phyloP scores from a whole-genome alignment of 2,329 filamentous ascomycete genomes.

The Lasiodiplodia citricola region DNA sequence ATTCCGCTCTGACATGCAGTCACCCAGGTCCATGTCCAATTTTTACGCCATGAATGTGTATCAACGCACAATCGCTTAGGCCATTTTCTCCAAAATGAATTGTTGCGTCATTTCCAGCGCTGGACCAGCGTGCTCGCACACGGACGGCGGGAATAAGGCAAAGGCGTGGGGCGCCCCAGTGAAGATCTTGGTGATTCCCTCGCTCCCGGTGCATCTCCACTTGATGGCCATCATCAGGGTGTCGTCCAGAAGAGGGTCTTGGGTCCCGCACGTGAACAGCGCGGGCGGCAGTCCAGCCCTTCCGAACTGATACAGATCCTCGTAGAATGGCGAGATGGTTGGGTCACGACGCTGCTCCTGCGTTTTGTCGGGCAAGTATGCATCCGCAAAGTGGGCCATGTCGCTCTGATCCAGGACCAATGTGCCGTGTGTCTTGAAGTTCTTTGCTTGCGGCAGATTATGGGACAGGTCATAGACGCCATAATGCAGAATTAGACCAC shows the following conservation, averaged over 20 bases:
- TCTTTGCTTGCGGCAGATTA: conserved; percentile 47
- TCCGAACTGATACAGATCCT: conserved; percentile 42
- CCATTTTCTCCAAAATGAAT: conserved; percentile 43
- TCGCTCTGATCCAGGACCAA: conserved; percentile 54
- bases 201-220: conserved; percentile 58
- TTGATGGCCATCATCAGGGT: conserved; percentile 60
- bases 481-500: conserved; percentile 59
- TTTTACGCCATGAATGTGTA: neutral
- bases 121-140: conserved; percentile 43
- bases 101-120: conserved; percentile 46
- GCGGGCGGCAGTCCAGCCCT: conserved; percentile 55
- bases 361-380: conserved; percentile 51
- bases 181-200: conserved; percentile 59
- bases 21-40: neutral
- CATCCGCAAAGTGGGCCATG: conserved; percentile 54
- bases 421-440: conserved; percentile 37
- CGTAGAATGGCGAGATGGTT: conserved; percentile 57
- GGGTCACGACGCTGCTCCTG: conserved; percentile 51
- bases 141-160: conserved; percentile 47
- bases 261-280: conserved; percentile 61
- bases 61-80: conserved; percentile 20
- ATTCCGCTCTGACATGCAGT: conserved; percentile 23
- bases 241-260: conserved; percentile 60
- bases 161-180: conserved; percentile 62
- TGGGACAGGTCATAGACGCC: conserved; percentile 56